Base-by-base conservation (phyloP, 2,329 filamentous ascomycete genomes). In the Ophiostoma sp. region DNA sequence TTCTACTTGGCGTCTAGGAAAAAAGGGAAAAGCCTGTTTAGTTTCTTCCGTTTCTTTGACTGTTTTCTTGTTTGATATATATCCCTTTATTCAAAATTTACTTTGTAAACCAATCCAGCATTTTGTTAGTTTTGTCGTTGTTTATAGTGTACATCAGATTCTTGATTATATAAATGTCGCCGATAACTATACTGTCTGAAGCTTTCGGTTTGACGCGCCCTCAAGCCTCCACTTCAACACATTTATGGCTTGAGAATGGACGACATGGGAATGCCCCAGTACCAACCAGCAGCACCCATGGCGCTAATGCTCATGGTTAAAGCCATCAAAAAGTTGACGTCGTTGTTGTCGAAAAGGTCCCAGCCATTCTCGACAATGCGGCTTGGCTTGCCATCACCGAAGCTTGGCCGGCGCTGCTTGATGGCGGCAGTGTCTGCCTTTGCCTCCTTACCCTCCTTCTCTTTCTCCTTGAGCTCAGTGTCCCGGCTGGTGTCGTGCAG, bases 321-420 rank as follows among this genome's bases (percentile, higher is more conserved):
- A 0, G 94, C 94, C 94, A 97, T 98, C 70, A 94, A 79, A 71
- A 97, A 87, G 79, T 99, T 99, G 75, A 99, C 93, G 69, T 92
- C 91, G 79, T 99, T 99, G 79, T 99, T 99, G 79, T 96, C 93
- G 71, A 99, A 82, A 72, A 96, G 78, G 77, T 97, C 86, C 86
- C 81, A 83, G 68, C 77, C 93, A 74, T 83, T 90, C 79, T 91
- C 87, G 7, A 89, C 79, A 5, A 88, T 81, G 23, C 90, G 82
- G 68, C 88, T 89, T 72, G 89, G 86, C 75, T 83, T 83, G 70
- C 83, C 80, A 71, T 84, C 81, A 2, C 86, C 80, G 81, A 86
- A 85, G 76, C 82, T 87, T 7, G 83, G 75, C 75, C 79, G 81
- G 62, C 84, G 81, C 70, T 84, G 79, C 77, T 83, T 84, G 74